Evolutionary conservation across 495 filamentous ascomycete genomes (phyloP).

Genomic region (Podospora appendiculata): DNA sequence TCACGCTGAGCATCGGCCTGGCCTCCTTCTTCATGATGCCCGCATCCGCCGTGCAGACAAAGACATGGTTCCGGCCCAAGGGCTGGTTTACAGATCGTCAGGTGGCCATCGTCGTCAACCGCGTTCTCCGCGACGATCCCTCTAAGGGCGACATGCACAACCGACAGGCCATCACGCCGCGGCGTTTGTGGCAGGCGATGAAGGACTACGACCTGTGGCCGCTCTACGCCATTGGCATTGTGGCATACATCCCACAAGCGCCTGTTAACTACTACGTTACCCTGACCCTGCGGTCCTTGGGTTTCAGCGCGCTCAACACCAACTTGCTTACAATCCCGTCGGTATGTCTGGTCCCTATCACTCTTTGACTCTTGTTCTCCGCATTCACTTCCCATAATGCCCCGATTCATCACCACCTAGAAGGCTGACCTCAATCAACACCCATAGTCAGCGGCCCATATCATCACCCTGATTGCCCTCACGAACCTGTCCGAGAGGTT

Average conservation of each 20-base stretch:
- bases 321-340: slow-evolving; percentile 60
- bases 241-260: slow-evolving; percentile 48
- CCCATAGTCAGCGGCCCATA: slow-evolving; percentile 15
- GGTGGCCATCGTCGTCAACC: slow-evolving; percentile 43
- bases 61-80: slow-evolving; percentile 38
- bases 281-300: slow-evolving; percentile 50
- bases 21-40: slow-evolving; percentile 49
- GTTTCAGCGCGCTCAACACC: slow-evolving; percentile 59
- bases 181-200: slow-evolving; percentile 49
- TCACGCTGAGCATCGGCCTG: slow-evolving; percentile 44
- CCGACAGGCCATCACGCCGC: slow-evolving; percentile 53
- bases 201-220: slow-evolving; percentile 71
- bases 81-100: slow-evolving; percentile 49
- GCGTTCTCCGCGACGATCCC: slow-evolving; percentile 43
- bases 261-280: slow-evolving; percentile 57
- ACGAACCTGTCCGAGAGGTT: slow-evolving; percentile 53
- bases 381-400: too few relatives aligned
- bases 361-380: too few relatives aligned
- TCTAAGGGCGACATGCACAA: slow-evolving; percentile 52
- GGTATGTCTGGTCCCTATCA: not conserved
- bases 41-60: slow-evolving; percentile 45
- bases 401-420: too few relatives aligned
- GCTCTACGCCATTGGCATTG: slow-evolving; percentile 57
- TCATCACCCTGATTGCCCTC: slow-evolving; percentile 34
- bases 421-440: too few relatives aligned